These are phyloP conservation scores for Clonostachys rhizophaga DNA, from an alignment of 2,329 filamentous ascomycete species.

Conservation along the genomic window DNA sequence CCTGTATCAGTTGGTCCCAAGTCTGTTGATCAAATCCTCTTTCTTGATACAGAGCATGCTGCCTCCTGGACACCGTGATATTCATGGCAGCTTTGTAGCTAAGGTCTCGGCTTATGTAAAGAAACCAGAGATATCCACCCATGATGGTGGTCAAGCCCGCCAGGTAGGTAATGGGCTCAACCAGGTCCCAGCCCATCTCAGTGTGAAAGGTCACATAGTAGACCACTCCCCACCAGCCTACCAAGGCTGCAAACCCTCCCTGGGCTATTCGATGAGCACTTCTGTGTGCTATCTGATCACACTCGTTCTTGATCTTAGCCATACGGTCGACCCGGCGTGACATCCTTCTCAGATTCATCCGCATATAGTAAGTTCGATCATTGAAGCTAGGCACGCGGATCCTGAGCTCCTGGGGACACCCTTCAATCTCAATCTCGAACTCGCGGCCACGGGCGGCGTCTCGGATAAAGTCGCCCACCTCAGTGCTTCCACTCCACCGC, in stretches of 20 bases:
- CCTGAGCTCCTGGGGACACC: conserved; percentile 56
- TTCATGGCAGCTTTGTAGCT: conserved; percentile 85
- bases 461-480: conserved; percentile 90
- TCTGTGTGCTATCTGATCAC: conserved; percentile 71
- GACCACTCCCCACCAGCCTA: conserved; percentile 77
- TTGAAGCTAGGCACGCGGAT: conserved; percentile 83
- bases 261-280: conserved; percentile 76
- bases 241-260: conserved; percentile 68
- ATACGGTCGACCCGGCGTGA: conserved; percentile 63
- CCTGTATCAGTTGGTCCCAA: conserved; percentile 77
- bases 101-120: conserved; percentile 87
- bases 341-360: conserved; percentile 69
- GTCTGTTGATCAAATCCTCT: conserved; percentile 70
- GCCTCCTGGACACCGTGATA: conserved; percentile 75
- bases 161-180: conserved; percentile 88
- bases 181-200: conserved; percentile 81
- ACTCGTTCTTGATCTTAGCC: conserved; percentile 73
- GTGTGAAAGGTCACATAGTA: conserved; percentile 71
- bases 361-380: conserved; percentile 85
- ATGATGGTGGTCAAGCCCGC: conserved; percentile 84
- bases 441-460: conserved; percentile 82
- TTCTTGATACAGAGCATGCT: conserved; percentile 69
- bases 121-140: conserved; percentile 87
- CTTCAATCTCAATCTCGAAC: conserved; percentile 81
- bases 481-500: conserved; percentile 82